Evolutionary conservation across 129 eudicot genomes (phyloP).

Genomic region (Arctium minus): DNA sequence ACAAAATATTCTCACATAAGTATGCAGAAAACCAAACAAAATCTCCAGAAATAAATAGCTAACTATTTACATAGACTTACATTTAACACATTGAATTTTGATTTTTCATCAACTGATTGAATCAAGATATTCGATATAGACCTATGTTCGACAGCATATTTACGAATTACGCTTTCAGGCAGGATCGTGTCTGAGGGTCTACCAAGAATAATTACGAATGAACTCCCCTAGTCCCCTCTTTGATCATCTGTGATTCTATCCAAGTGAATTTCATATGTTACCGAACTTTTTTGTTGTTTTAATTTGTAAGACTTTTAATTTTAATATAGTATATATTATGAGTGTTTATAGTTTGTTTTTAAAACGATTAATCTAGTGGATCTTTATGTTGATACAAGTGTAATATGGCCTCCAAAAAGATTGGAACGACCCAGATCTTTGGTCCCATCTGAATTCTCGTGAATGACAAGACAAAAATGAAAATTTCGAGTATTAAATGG

Average conservation of each 20-base stretch:
- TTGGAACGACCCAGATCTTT: neutral
- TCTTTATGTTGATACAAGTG: neutral
- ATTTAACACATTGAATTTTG: neutral
- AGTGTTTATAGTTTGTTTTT: neutral
- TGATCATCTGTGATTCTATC: neutral
- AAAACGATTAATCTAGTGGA: neutral
- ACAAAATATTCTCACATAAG: slow-evolving; percentile 4
- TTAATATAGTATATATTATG: neutral
- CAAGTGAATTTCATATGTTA: neutral
- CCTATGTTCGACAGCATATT: neutral
- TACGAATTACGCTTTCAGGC: neutral
- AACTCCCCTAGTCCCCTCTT: neutral
- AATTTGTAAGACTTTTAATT: neutral
- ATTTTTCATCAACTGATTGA: neutral
- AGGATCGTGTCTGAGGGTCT: neutral
- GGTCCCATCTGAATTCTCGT: neutral
- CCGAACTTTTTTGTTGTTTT: neutral
- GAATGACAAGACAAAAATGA: neutral
- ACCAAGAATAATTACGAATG: neutral
- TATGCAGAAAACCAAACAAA: neutral
- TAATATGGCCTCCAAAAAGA: neutral
- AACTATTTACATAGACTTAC: neutral
- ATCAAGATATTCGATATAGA: neutral
- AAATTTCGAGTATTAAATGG: neutral
- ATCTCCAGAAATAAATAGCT: neutral